A percentile compares a stretch with the other conserved stretches of the same genome.
Conservation (phyloP, 352 stramenopile species). For the Phytophthora hybrid region DNA sequence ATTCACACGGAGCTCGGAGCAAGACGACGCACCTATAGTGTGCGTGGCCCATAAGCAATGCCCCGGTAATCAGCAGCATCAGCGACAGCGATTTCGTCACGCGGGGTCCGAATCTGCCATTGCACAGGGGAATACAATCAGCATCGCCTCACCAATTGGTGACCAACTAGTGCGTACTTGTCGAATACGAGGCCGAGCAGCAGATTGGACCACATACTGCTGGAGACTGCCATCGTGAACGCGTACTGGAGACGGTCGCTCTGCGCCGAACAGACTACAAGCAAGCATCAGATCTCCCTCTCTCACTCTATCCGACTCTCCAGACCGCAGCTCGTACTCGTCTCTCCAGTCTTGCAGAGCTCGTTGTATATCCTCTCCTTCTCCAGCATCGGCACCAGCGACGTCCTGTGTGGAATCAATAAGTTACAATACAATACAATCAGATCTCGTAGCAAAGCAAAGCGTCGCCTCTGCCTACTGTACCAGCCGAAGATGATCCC, state of each 20-base stretch:
- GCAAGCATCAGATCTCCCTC: conserved; percentile 2
- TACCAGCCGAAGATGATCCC: conserved; percentile 75
- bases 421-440: no score
- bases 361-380: conserved; percentile 68
- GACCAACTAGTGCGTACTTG: conserved; percentile 32
- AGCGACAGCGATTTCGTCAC: conserved; percentile 65
- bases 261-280: conserved; percentile 58
- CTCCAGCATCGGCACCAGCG: conserved; percentile 65
- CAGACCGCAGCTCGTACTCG: conserved; percentile 34
- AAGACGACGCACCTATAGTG: conserved; percentile 41
- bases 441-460: conserved; percentile 10
- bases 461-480: not conserved
- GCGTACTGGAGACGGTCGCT: conserved; percentile 67
- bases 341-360: conserved; percentile 48
- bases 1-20: not conserved
- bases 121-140: conserved; percentile 4
- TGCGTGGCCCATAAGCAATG: conserved; percentile 60
- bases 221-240: conserved; percentile 67
- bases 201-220: conserved; percentile 73
- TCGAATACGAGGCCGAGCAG: conserved; percentile 71
- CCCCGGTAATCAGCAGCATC: conserved; percentile 53
- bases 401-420: conserved; percentile 54
- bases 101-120: conserved; percentile 56
- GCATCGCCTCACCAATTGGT: not conserved
- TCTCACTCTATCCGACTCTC: not conserved